phyloP scores from a whole-genome alignment of 352 stramenopile species.

The Globisporangium heterothallicum region DNA sequence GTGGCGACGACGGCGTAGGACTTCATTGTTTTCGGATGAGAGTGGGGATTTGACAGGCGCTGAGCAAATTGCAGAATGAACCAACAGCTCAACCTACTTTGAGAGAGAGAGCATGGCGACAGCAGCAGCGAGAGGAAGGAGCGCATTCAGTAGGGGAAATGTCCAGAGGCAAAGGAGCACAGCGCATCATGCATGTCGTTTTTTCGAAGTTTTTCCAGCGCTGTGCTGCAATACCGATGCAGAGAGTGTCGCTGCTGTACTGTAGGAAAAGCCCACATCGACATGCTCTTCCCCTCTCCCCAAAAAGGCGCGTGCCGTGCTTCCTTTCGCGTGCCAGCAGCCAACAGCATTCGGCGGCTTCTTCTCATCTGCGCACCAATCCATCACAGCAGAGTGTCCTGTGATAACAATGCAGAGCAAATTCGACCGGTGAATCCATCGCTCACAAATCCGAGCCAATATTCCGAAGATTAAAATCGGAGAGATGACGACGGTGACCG shows the following conservation, averaged over 20 bases:
- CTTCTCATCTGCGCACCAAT: no score
- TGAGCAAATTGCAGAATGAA: neutral
- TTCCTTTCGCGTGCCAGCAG: neutral
- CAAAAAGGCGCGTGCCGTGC: neutral
- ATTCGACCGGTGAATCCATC: neutral
- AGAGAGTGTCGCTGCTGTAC: no score
- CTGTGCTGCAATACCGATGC: no score
- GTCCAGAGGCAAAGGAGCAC: no score
- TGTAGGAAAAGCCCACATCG: no score
- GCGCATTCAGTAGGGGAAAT: no score
- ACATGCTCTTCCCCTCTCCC: neutral
- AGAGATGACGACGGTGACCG: neutral
- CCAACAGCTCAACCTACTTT: neutral
- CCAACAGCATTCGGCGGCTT: neutral
- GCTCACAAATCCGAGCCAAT: no score
- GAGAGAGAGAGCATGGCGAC: no score
- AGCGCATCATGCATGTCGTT: neutral
- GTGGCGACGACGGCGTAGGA: neutral
- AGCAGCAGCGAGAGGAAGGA: no score
- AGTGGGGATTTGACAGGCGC: neutral
- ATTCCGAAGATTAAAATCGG: neutral
- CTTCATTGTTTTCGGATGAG: neutral
- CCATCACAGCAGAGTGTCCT: no score
- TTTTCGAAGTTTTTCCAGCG: neutral
- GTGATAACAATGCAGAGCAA: neutral